These are phyloP conservation scores for Lasiosphaeria miniovina DNA, from an alignment of 495 filamentous ascomycete species.

Conservation along the genomic window DNA sequence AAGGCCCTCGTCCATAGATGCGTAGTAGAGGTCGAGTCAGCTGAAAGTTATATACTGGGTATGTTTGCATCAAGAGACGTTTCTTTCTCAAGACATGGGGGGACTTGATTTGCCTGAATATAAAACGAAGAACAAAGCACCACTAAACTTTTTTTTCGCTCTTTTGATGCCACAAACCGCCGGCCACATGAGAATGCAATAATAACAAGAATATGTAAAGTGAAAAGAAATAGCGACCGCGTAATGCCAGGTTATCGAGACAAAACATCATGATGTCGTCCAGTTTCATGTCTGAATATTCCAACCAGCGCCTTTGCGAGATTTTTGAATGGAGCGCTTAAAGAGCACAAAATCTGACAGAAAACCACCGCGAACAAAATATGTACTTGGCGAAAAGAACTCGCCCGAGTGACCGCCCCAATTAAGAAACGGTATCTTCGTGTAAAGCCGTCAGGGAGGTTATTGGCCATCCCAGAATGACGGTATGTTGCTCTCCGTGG, in stretches of 20 bases:
- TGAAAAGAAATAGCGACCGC: conserved; percentile 1
- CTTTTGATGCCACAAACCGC: conserved; percentile 16
- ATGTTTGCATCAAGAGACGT: neutral
- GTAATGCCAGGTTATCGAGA: neutral
- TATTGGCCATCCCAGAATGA: conserved; percentile 34
- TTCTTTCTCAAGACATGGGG: neutral
- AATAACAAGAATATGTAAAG: conserved; percentile 8
- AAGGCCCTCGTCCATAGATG: no score
- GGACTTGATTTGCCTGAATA: neutral
- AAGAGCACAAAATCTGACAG: neutral
- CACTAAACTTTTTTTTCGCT: conserved; percentile 15
- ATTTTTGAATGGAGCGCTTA: conserved; percentile 1
- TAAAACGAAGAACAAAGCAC: conserved; percentile 1
- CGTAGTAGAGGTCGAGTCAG: no score
- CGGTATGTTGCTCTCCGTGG: conserved; percentile 26
- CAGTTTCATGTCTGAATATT: neutral
- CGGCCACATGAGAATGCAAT: conserved; percentile 11
- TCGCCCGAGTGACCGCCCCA: conserved; percentile 11
- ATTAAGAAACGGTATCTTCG: conserved; percentile 13
- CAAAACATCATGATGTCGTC: neutral
- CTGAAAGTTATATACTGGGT: conserved; percentile 1
- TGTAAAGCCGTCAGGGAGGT: conserved; percentile 3
- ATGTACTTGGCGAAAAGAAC: conserved; percentile 16
- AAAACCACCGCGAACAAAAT: conserved; percentile 10
- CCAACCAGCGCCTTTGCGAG: conserved; percentile 1